These are phyloP conservation scores for Pythium brachiatum DNA, from an alignment of 352 stramenopile genomes.

Conservation along the genomic window DNA sequence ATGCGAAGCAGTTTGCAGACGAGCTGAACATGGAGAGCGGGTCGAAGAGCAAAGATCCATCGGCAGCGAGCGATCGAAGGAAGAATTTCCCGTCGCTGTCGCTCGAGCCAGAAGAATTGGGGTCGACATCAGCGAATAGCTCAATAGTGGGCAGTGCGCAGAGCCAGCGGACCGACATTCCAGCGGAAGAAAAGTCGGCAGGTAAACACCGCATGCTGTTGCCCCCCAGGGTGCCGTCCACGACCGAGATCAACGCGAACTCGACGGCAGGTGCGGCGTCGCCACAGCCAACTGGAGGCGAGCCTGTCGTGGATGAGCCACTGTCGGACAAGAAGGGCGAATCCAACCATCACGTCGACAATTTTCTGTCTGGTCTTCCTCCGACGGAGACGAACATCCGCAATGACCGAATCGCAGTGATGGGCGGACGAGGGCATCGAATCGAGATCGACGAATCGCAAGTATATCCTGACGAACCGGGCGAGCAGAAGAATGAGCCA, in stretches of 20 bases:
- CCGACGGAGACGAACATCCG: slow-evolving; percentile 91
- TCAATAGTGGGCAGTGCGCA: slow-evolving; percentile 9
- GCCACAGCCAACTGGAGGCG: not conserved
- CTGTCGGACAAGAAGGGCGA: slow-evolving; percentile 49
- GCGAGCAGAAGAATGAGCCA: not conserved
- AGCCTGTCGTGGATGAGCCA: slow-evolving; percentile 45
- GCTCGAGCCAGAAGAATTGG: slow-evolving; percentile 50
- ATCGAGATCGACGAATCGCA: slow-evolving; percentile 71
- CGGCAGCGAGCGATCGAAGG: slow-evolving; percentile 34
- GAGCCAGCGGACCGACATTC: slow-evolving; percentile 8
- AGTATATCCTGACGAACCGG: slow-evolving; percentile 38
- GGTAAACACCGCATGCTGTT: slow-evolving; percentile 42
- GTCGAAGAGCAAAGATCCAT: slow-evolving; percentile 40
- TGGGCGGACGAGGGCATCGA: slow-evolving; percentile 88
- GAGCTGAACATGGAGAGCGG: slow-evolving; percentile 79
- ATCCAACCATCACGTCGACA: slow-evolving; percentile 57
- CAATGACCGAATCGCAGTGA: slow-evolving; percentile 88
- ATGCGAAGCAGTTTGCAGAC: slow-evolving; percentile 56
- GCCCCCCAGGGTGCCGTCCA: slow-evolving; percentile 22
- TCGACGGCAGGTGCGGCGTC: not conserved
- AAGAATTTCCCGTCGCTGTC: slow-evolving; percentile 59
- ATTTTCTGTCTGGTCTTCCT: slow-evolving; percentile 81
- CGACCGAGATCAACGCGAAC: not conserved
- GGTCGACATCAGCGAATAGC: slow-evolving; percentile 26
- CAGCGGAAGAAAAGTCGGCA: slow-evolving; percentile 50